These are phyloP conservation scores for Trichosporon sp. DNA, from an alignment of 1,284 basidiomycete species.

Conservation along the genomic window DNA sequence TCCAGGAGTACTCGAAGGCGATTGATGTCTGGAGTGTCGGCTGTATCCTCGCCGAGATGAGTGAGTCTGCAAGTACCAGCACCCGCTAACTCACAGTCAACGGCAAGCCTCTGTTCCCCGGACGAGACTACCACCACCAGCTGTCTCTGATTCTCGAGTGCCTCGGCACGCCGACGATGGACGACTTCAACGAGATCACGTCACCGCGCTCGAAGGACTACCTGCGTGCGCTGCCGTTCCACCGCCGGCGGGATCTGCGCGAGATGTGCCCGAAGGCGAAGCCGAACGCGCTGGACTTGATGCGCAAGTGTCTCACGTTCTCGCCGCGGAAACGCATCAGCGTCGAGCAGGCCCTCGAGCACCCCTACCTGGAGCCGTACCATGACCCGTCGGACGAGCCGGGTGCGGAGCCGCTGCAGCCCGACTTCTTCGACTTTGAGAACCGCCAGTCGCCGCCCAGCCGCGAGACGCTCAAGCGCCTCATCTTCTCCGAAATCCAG, in stretches of 20 bases:
- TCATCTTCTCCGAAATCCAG: constrained; percentile 52
- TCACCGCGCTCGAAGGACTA: constrained; percentile 64
- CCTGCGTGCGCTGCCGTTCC: constrained; percentile 76
- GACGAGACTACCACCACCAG: constrained; percentile 56
- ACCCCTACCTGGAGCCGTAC: constrained; percentile 90
- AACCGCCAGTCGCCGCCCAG: constrained; percentile 51
- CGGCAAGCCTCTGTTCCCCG: constrained; percentile 84
- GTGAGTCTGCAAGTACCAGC: constrained; percentile 27
- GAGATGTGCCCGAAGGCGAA: constrained; percentile 76
- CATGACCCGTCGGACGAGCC: constrained; percentile 88
- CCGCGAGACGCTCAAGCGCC: constrained; percentile 53
- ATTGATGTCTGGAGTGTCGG: constrained; percentile 94
- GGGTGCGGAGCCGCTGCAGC: constrained; percentile 68
- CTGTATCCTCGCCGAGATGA: constrained; percentile 90
- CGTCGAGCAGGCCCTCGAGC: constrained; percentile 81
- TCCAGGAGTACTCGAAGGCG: constrained; percentile 87
- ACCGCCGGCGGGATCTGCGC: constrained; percentile 74
- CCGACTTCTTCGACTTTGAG: constrained; percentile 87
- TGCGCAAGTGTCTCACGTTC: constrained; percentile 84
- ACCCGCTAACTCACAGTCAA: constrained; percentile 53
- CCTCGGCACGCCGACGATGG: constrained; percentile 58
- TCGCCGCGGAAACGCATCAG: constrained; percentile 86
- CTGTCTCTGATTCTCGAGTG: constrained; percentile 59
- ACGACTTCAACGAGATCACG: constrained; percentile 64
- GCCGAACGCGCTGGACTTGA: constrained; percentile 79